Base-by-base conservation (phyloP, 352 stramenopile species). In the Pseudoperonospora humuli region DNA sequence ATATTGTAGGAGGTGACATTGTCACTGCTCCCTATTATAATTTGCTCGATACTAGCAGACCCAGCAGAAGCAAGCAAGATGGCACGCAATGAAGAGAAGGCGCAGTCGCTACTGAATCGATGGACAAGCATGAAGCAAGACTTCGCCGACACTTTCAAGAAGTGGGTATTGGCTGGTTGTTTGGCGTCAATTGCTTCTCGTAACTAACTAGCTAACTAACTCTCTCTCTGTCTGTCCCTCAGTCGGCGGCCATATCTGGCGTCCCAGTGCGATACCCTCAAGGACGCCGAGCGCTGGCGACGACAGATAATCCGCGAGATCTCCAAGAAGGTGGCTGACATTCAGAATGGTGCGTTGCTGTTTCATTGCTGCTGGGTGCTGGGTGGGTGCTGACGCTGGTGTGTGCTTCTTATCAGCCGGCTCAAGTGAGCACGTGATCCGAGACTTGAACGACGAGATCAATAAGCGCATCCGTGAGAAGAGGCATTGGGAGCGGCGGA, bases 381-480 rank as follows among this genome's bases (percentile, higher is more conserved):
- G 2, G 19, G n/a, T 37, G 27, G n/a, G 15, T 19, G 13, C 32
- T 27, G n/a, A 25, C 20, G 26, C 38, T 28, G 17, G 6, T 32
- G 0, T 39, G 9, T 27, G 6, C 14, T 40, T 27, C 44, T 32
- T 63, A 10, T 5, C 54, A 86, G 81, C 86, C 5, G 93, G 87
- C 3, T 75, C 97, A 8, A 92, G 92, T 7, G 95, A 98, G 63
- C 91, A 98, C 61, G 80, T 91, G 31, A 95, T 98, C 50, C 84
- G 96, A 17, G 96, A 99, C 66, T 64, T 98, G 34, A 98, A 99
- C 65, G 96, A 99, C 70, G 71, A 96, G 58, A 99, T 99, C 67
- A 99, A 99, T 72, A 97, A 97, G 57, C 86, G 96, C 59, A 84
- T 98, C 29, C 64, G 89, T 27, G 93, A 98, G 68, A 97, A 95